Base-by-base conservation (phyloP, 1,284 basidiomycete genomes). In the Malassezia sp. region DNA sequence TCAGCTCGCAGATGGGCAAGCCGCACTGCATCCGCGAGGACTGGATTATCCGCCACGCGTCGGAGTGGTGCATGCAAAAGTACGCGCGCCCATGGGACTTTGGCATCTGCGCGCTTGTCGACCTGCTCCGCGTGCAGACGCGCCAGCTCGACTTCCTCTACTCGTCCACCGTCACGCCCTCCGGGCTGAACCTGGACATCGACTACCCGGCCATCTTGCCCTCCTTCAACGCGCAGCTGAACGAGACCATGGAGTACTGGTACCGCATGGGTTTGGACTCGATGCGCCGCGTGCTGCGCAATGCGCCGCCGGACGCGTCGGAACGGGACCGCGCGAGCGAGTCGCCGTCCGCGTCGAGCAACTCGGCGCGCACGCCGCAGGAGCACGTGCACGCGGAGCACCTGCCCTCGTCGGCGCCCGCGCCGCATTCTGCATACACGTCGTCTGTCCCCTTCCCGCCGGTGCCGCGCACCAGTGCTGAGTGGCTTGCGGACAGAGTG, bases 1-100 rank as follows among this genome's bases (percentile, higher is more conserved):
- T 67, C 49, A 87, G 85, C 56, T 84, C 88, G 1, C 88, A 90
- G 73, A 85, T 89, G 84, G 85, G 87, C 45, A 88, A 88, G 71
- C 85, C 85, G 2, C 78, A 83, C 67, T 80, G 81, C 7, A 81
- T 88, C 59, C 81, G 81, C 84, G 74, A 86, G 84, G 85, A 87
- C 85, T 72, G 63, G 84, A 77, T 85, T 60, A 77, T 84, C 34
- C 76, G 83, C 12, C 83, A 86, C 70, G 81, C 81, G 3, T 73
- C 76, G 26, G 77, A 79, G 37, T 89, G 85, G 79, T 79, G 54
- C 43, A 52, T 55, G 14, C 62, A 69, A 38, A 40, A 57, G 4
- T 61, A 60, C 26, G 57, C 61, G 12, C 52, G 59, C 10, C 54
- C 61, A 3, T 67, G 63, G 49, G 71, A 73, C 42, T 24, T 63